phyloP scores from a whole-genome alignment of 202 grass and related monocot genomes.

The Eragrostis tef region DNA sequence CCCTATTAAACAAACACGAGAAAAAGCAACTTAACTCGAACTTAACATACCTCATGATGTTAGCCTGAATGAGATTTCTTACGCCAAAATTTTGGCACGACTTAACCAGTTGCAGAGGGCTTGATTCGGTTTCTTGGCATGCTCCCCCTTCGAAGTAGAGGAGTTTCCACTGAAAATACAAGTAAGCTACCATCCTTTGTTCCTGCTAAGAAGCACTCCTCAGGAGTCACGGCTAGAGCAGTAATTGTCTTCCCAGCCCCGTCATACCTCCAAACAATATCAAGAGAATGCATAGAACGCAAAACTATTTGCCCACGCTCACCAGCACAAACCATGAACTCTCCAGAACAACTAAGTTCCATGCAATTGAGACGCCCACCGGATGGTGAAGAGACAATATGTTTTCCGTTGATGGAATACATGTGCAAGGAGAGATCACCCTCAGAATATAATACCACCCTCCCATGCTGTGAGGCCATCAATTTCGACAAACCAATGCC shows the following conservation, averaged over 20 bases:
- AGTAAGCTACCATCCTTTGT: constrained; percentile 88
- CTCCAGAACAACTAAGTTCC: constrained; percentile 85
- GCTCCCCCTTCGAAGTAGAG: constrained; percentile 68
- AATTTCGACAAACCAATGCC: constrained; percentile 74
- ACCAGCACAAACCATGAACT: constrained; percentile 82
- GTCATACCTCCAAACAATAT: constrained; percentile 73
- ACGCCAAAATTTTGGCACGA: constrained; percentile 19
- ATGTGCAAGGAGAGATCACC: constrained; percentile 78
- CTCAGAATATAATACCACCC: constrained; percentile 85
- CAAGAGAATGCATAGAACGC: constrained; percentile 92
- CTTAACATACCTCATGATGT: constrained; percentile 36
- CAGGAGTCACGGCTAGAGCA: constrained; percentile 80
- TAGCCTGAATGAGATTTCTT: constrained; percentile 36
- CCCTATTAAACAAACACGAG: constrained; percentile 3
- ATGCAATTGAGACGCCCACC: constrained; percentile 88
- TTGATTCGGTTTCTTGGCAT: constrained; percentile 59
- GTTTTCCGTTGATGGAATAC: constrained; percentile 93
- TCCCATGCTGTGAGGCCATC: constrained; percentile 79
- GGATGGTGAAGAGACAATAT: constrained; percentile 72
- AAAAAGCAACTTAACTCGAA: constrained; percentile 27
- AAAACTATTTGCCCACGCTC: constrained; percentile 84
- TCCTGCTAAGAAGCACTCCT: constrained; percentile 91
- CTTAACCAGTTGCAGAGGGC: constrained; percentile 34
- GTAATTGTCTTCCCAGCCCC: constrained; percentile 83
- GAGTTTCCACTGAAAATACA: constrained; percentile 82